Conservation (phyloP, 106 monocot species). For the Vanilla planifolia region DNA sequence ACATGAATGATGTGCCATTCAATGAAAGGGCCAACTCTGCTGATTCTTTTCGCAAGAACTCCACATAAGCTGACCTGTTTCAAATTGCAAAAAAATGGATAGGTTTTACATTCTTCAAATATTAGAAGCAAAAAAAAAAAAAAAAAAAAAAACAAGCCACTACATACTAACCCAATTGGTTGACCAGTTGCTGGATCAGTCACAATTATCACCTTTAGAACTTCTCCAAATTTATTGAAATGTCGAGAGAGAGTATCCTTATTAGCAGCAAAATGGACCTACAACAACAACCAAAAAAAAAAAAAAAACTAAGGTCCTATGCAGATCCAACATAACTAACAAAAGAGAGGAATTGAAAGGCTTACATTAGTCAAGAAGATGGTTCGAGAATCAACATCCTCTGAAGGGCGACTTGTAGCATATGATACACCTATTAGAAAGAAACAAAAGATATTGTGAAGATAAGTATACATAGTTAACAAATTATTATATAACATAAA, state of each 20-base stretch:
- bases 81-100: slow-evolving; percentile 5
- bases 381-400: slow-evolving; percentile 58
- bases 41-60: slow-evolving; percentile 92
- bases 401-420: slow-evolving; percentile 37
- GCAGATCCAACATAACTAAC: no score
- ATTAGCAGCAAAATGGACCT: slow-evolving; percentile 91
- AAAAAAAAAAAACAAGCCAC: background rate
- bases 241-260: slow-evolving; percentile 86
- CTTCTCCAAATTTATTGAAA: slow-evolving; percentile 97
- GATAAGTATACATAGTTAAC: background rate
- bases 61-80: slow-evolving; percentile 93
- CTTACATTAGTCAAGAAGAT: slow-evolving; percentile 60
- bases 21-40: slow-evolving; percentile 81
- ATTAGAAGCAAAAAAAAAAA: no score
- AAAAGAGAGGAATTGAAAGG: no score
- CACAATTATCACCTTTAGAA: slow-evolving; percentile 83
- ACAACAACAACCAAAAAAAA: slow-evolving; percentile 9
- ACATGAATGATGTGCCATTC: slow-evolving; percentile 96
- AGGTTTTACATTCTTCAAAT: background rate
- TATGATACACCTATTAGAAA: slow-evolving; percentile 37
- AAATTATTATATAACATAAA: no score
- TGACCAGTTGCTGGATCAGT: slow-evolving; percentile 81
- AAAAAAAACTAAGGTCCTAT: background rate
- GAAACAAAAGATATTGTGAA: background rate
- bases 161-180: slow-evolving; percentile 59